Evolutionary conservation across 1,139 yeast genomes (phyloP).

Genomic region (Taphrina deformans): DNA sequence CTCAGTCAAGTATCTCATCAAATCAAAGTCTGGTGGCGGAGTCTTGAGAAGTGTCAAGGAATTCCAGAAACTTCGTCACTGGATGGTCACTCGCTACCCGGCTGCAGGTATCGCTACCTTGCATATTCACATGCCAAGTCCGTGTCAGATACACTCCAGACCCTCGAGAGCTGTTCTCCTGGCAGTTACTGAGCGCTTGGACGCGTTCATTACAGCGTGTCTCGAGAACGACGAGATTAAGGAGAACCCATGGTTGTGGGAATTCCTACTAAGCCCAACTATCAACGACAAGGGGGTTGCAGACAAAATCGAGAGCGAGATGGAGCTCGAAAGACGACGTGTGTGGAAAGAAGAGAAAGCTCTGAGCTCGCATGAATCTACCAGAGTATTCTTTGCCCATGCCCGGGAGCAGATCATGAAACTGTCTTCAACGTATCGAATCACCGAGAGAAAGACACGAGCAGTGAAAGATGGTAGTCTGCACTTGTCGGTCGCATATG

Average conservation of each 20-base stretch:
- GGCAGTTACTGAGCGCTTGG: slow-evolving; percentile 54
- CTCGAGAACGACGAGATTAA: slow-evolving; percentile 46
- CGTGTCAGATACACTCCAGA: slow-evolving; percentile 46
- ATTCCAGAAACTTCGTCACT: slow-evolving; percentile 48
- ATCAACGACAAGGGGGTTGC: slow-evolving; percentile 36
- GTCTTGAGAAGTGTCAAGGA: slow-evolving; percentile 44
- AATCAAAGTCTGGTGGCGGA: slow-evolving; percentile 20
- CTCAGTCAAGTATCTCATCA: slow-evolving; percentile 28
- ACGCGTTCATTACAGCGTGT: slow-evolving; percentile 52
- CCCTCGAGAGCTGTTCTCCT: slow-evolving; percentile 50
- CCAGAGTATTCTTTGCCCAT: slow-evolving; percentile 19
- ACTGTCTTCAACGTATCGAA: slow-evolving; percentile 25
- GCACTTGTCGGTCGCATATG: slow-evolving; percentile 24
- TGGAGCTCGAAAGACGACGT: neutral
- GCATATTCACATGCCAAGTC: slow-evolving; percentile 38
- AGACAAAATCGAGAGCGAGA: slow-evolving; percentile 8
- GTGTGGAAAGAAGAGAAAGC: slow-evolving; percentile 28
- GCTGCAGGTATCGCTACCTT: slow-evolving; percentile 41
- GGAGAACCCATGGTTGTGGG: slow-evolving; percentile 50
- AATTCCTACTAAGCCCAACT: slow-evolving; percentile 50
- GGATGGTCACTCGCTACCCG: slow-evolving; percentile 44
- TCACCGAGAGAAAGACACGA: slow-evolving; percentile 23
- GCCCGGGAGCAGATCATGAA: slow-evolving; percentile 26
- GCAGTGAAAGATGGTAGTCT: slow-evolving; percentile 23
- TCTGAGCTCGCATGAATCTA: neutral